Conservation (phyloP, 345 rosid genomes). For the Chamaenerion angustifolium region DNA sequence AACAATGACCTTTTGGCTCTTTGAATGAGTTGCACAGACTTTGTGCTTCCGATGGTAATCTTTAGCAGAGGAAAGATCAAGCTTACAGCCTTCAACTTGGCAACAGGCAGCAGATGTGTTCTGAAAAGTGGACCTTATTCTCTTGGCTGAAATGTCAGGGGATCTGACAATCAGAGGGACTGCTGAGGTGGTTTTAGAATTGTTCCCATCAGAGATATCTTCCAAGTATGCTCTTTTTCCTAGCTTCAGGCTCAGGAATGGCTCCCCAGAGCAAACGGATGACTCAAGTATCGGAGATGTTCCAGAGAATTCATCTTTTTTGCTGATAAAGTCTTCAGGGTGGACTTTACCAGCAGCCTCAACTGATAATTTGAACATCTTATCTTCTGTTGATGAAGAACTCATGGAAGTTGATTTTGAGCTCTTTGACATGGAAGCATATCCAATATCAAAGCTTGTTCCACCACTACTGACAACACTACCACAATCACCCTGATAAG, state of each 20-base stretch:
- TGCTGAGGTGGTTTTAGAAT: conserved; percentile 24
- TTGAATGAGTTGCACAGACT: conserved; percentile 77
- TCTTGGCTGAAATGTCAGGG: conserved; percentile 27
- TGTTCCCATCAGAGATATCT: conserved; percentile 39
- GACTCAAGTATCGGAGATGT: conserved; percentile 38
- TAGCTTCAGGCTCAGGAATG: conserved; percentile 63
- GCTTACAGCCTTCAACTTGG: conserved; percentile 80
- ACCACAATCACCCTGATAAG: conserved; percentile 22
- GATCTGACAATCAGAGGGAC: conserved; percentile 22
- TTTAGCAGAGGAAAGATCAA: conserved; percentile 70
- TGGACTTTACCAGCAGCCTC: conserved; percentile 28
- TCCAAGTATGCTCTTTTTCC: conserved; percentile 64
- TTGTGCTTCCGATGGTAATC: conserved; percentile 75
- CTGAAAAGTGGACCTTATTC: conserved; percentile 42
- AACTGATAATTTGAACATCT: conserved; percentile 22
- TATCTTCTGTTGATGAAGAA: conserved; percentile 48
- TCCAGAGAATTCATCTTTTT: conserved; percentile 23
- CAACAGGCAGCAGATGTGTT: conserved; percentile 29
- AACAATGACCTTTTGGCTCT: conserved; percentile 60
- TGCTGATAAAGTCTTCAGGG: conserved; percentile 23
- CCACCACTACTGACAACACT: conserved; percentile 34
- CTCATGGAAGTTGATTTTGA: conserved; percentile 55
- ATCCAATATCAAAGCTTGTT: conserved; percentile 55
- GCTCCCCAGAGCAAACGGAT: conserved; percentile 61
- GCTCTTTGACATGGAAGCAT: conserved; percentile 52